Percentiles rank a stretch among this genome's conserved stretches.
These are phyloP conservation scores for Fusarium avenaceum DNA, from an alignment of 2,329 filamentous ascomycete genomes.

Conservation along the genomic window DNA sequence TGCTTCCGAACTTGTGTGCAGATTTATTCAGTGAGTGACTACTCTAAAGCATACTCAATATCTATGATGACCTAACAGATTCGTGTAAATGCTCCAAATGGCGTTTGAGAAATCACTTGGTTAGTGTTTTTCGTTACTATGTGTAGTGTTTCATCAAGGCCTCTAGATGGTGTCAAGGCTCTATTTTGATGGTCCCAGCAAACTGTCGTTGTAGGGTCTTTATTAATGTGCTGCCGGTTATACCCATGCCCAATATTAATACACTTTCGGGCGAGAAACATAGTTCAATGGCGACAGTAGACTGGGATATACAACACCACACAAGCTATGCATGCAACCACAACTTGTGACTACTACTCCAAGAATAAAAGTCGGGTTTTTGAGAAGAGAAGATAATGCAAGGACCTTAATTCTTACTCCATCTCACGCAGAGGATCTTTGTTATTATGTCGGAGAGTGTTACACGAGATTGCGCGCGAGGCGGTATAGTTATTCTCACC, in stretches of 20 bases:
- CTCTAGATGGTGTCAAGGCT: not conserved
- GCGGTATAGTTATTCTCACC: slow-evolving; percentile 74
- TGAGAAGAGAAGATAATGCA: slow-evolving; percentile 76
- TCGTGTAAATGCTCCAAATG: not conserved
- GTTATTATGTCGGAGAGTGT: slow-evolving; percentile 72
- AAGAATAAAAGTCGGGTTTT: slow-evolving; percentile 77
- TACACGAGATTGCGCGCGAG: slow-evolving; percentile 76
- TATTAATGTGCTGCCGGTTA: accelerated
- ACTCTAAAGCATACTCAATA: not conserved
- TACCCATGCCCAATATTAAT: too few species aligned
- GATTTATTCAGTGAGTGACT: not conserved
- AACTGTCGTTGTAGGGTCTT: not conserved
- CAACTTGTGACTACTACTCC: slow-evolving; percentile 72
- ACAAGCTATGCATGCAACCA: not conserved
- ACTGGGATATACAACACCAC: not conserved
- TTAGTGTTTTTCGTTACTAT: not conserved
- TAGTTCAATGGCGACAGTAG: not conserved
- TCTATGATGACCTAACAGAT: not conserved
- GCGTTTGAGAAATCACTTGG: not conserved
- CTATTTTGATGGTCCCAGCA: too few species aligned
- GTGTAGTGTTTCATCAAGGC: not conserved
- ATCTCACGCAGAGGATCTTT: slow-evolving; percentile 66
- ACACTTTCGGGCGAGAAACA: too few species aligned
- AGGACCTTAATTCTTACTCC: slow-evolving; percentile 70
- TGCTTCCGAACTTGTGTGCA: not conserved